Percentiles rank a stretch among this genome's conserved stretches.
Evolutionary conservation across 495 filamentous ascomycete genomes (phyloP).

Genomic region (Bacidia rubella): DNA sequence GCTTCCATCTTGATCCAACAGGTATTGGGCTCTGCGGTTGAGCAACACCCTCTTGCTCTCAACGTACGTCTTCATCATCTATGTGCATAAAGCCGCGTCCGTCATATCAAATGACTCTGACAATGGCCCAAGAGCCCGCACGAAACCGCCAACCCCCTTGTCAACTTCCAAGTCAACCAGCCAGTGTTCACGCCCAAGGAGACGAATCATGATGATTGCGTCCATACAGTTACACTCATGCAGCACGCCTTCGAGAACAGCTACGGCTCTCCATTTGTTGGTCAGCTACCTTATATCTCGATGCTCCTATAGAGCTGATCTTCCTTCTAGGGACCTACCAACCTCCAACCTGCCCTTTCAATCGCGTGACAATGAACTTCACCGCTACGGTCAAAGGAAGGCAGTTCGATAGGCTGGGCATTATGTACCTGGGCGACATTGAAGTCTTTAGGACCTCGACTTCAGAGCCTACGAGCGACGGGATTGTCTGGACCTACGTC

Average conservation of each 20-base stretch:
- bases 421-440: conserved; percentile 68
- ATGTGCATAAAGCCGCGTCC: too few species aligned
- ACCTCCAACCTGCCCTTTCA: conserved; percentile 61
- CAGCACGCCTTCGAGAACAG: conserved; percentile 60
- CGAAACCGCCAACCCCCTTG: neutral
- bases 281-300: conserved; percentile 27
- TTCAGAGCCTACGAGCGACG: conserved; percentile 58
- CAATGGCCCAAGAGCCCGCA: too few species aligned
- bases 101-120: too few species aligned
- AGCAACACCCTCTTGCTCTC: too few species aligned
- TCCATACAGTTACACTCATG: conserved; percentile 42
- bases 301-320: conserved; percentile 1
- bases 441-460: conserved; percentile 83
- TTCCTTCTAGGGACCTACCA: conserved; percentile 42
- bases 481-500: conserved; percentile 62
- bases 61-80: too few species aligned
- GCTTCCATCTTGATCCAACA: too few species aligned
- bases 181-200: conserved; percentile 38
- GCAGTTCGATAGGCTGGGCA: conserved; percentile 68
- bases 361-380: conserved; percentile 67
- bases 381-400: conserved; percentile 60
- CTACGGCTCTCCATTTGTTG: conserved; percentile 69
- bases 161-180: conserved; percentile 42
- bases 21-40: too few species aligned
- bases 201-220: conserved; percentile 33